A percentile compares a stretch with the other conserved stretches of the same genome.
These are phyloP conservation scores for Wickerhamomyces bisporus DNA, from an alignment of 805 yeast genomes.

Conservation along the genomic window DNA sequence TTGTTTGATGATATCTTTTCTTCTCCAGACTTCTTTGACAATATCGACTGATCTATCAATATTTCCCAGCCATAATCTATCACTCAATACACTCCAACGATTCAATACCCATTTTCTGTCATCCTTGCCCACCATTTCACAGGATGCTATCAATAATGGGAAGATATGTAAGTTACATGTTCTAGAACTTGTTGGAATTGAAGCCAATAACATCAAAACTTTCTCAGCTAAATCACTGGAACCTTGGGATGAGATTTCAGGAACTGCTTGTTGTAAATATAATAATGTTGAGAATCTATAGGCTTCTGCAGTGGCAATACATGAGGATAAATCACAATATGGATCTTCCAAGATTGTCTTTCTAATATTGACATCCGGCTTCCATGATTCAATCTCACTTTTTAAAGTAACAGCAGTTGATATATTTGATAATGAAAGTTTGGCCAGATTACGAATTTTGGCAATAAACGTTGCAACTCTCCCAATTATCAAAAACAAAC, in stretches of 20 bases:
- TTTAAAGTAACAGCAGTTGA: constrained; percentile 52
- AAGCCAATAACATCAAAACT: constrained; percentile 53
- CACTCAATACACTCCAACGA: constrained; percentile 50
- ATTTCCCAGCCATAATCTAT: constrained; percentile 60
- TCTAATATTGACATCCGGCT: constrained; percentile 34
- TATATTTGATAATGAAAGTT: constrained; percentile 42
- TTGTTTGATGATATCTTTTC: constrained; percentile 38
- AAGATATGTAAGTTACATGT: constrained; percentile 57
- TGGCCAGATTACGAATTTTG: constrained; percentile 36
- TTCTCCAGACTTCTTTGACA: constrained; percentile 65
- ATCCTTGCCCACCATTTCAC: constrained; percentile 55
- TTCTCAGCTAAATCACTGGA: constrained; percentile 56
- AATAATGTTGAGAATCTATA: constrained; percentile 55
- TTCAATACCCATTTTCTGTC: constrained; percentile 58
- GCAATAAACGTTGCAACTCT: constrained; percentile 53
- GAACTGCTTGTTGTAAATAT: constrained; percentile 65
- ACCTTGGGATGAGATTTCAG: constrained; percentile 53
- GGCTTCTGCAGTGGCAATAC: constrained; percentile 67
- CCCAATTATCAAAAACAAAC: constrained; percentile 59
- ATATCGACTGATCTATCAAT: constrained; percentile 63
- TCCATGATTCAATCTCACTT: constrained; percentile 51
- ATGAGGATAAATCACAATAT: constrained; percentile 51
- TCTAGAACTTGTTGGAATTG: constrained; percentile 55
- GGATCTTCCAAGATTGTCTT: constrained; percentile 38
- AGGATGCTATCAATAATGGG: constrained; percentile 59